These are phyloP conservation scores for Onygena corvina DNA, from an alignment of 2,329 filamentous ascomycete species.

Conservation along the genomic window DNA sequence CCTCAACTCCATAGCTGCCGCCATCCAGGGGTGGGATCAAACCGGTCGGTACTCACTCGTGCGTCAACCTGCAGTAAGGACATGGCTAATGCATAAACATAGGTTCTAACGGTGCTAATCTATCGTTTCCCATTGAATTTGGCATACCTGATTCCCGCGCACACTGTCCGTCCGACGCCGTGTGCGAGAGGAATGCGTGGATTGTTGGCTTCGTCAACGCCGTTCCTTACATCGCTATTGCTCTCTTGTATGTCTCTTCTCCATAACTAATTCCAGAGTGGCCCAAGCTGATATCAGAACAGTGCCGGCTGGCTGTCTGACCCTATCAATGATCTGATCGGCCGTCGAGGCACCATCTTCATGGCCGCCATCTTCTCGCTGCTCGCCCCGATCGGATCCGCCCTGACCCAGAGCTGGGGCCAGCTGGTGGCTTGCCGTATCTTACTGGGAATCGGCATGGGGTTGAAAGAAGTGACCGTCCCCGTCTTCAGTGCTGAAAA, in stretches of 20 bases:
- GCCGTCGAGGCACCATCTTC: slow-evolving; percentile 54
- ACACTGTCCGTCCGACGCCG: slow-evolving; percentile 16
- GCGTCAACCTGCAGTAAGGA: too few species aligned
- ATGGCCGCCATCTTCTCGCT: slow-evolving; percentile 52
- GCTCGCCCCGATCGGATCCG: slow-evolving; percentile 56
- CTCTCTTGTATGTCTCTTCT: slow-evolving; percentile 34
- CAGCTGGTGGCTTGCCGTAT: slow-evolving; percentile 46
- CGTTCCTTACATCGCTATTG: slow-evolving; percentile 40
- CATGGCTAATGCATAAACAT: too few species aligned
- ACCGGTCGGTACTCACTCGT: slow-evolving; percentile 23
- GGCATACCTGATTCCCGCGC: slow-evolving; percentile 35
- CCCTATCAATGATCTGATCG: slow-evolving; percentile 46
- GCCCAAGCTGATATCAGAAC: slow-evolving; percentile 37
- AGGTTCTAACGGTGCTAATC: slow-evolving; percentile 42
- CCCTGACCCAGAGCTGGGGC: slow-evolving; percentile 46
- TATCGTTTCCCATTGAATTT: slow-evolving; percentile 40
- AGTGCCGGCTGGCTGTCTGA: slow-evolving; percentile 57
- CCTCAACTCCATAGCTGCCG: slow-evolving; percentile 43
- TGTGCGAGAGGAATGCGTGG: slow-evolving; percentile 37
- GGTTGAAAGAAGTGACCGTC: slow-evolving; percentile 47
- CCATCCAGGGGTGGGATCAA: slow-evolving; percentile 44
- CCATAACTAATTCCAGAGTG: slow-evolving; percentile 44
- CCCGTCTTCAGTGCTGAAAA: slow-evolving; percentile 46
- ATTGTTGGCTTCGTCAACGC: slow-evolving; percentile 52
- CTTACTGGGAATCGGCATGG: slow-evolving; percentile 51